Evolutionary conservation across 768 basidiomycete species (phyloP).

Genomic region (Glaciozyma antarctica): DNA sequence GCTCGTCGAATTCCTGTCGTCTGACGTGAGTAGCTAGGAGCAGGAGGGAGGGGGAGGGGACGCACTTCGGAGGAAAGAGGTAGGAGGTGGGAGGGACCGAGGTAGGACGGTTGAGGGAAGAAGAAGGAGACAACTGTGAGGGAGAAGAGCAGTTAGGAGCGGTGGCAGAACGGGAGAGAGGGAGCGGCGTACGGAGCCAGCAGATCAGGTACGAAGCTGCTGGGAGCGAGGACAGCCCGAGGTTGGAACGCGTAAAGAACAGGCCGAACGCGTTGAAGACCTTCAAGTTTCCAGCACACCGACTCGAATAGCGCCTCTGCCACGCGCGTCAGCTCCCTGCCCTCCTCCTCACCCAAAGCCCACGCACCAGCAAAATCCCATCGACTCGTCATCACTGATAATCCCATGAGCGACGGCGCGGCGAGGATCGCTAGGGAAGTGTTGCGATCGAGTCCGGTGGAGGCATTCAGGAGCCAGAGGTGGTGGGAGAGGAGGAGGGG

Average conservation of each 20-base stretch:
- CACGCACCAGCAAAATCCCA: background rate
- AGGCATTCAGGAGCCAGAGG: background rate
- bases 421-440: background rate
- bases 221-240: background rate
- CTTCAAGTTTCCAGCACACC: constrained; percentile 11
- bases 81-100: constrained; percentile 1
- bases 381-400: background rate
- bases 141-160: background rate
- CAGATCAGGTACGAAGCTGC: background rate
- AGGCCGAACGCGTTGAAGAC: constrained; percentile 22
- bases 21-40: background rate
- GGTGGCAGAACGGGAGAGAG: background rate
- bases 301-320: constrained; percentile 1
- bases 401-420: background rate
- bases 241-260: background rate
- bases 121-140: constrained; percentile 16
- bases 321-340: background rate
- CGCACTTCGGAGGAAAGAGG: constrained; percentile 10
- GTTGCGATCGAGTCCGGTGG: background rate
- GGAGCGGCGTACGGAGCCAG: constrained; percentile 18
- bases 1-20: constrained; percentile 15
- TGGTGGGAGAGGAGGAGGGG: constrained; percentile 5
- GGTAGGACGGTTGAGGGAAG: constrained; percentile 23
- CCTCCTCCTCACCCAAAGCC: background rate
- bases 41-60: background rate